A percentile compares a stretch with the other conserved stretches of the same genome.
Evolutionary conservation across 371 early-diverging fungal species (phyloP).

Genomic region (Sporodiniella umbellata): DNA sequence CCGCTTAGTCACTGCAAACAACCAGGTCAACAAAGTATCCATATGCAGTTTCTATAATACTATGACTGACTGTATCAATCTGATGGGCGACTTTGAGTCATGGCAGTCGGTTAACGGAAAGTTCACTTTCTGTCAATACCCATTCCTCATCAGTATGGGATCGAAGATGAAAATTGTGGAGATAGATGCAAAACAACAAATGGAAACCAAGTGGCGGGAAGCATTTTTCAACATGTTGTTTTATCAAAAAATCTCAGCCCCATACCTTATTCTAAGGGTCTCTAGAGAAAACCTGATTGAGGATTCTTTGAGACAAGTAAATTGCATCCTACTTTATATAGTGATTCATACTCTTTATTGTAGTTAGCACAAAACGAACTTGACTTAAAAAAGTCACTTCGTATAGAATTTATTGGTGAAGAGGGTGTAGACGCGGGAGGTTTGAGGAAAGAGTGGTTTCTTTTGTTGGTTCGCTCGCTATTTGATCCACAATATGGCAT

Average conservation of each 20-base stretch:
- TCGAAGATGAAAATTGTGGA: constrained; percentile 88
- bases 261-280: constrained; percentile 77
- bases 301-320: constrained; percentile 73
- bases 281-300: constrained; percentile 82
- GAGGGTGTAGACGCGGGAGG: constrained; percentile 96
- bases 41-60: constrained; percentile 84
- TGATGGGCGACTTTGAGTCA: constrained; percentile 76
- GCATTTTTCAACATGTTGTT: constrained; percentile 88
- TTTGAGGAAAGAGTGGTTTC: constrained; percentile 93
- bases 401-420: constrained; percentile 87
- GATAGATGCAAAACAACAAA: constrained; percentile 84
- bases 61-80: constrained; percentile 76
- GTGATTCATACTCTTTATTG: too few species aligned
- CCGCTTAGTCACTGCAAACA: constrained; percentile 65
- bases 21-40: constrained; percentile 54
- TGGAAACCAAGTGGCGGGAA: constrained; percentile 73
- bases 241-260: constrained; percentile 75
- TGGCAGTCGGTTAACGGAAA: constrained; percentile 81
- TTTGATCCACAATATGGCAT: constrained; percentile 89
- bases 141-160: constrained; percentile 82
- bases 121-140: constrained; percentile 88
- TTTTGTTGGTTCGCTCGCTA: constrained; percentile 84
- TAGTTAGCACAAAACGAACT: constrained; percentile 64
- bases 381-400: constrained; percentile 84
- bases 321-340: too few species aligned